Conservation (phyloP, 345 rosid species). For the Syzygium jambos region DNA sequence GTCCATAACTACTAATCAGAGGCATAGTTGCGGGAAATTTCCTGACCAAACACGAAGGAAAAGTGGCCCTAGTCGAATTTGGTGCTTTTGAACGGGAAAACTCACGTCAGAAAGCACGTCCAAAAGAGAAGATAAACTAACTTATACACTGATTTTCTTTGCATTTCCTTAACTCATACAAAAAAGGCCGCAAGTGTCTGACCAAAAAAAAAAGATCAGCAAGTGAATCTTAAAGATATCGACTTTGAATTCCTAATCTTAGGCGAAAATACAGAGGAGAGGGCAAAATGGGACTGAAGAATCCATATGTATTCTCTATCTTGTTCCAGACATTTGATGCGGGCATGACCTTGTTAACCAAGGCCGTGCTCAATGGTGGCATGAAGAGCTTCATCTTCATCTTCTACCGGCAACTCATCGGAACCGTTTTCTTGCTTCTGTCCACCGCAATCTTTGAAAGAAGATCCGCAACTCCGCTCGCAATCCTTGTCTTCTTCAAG, state of each 20-base stretch:
- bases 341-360: constrained; percentile 15
- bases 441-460: constrained; percentile 7
- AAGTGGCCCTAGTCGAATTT: neutral
- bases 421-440: constrained; percentile 8
- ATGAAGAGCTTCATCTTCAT: constrained; percentile 11
- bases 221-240: neutral
- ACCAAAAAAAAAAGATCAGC: too few relatives aligned
- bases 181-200: neutral
- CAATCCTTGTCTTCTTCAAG: constrained; percentile 5
- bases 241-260: too few relatives aligned
- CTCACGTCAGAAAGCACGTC: neutral
- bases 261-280: neutral
- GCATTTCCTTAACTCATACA: neutral
- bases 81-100: neutral
- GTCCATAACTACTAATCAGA: neutral
- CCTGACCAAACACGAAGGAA: neutral
- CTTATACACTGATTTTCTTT: neutral
- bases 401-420: constrained; percentile 8
- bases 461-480: neutral
- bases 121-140: neutral
- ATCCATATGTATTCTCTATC: neutral
- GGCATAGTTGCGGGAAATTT: neutral
- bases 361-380: constrained; percentile 9
- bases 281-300: constrained; percentile 1
- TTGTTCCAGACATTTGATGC: neutral